Base-by-base conservation (phyloP, 352 stramenopile genomes). In the Globisporangium nagaii region DNA sequence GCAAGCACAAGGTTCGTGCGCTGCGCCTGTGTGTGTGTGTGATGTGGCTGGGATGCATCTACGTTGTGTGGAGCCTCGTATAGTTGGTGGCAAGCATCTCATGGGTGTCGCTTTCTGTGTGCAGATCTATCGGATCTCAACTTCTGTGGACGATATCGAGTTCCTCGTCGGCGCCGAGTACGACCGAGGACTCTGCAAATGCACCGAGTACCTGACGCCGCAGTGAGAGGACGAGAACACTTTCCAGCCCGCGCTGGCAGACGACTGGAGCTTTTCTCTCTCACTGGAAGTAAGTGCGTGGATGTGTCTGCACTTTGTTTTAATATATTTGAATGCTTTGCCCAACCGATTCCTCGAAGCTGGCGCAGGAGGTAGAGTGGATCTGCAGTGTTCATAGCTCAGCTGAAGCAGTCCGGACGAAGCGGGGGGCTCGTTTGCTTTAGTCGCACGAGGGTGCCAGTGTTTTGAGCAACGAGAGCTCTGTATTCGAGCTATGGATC, bases 131-230 rank as follows among this genome's bases (percentile, higher is more conserved):
- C 65, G 66, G 20, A 91, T 92, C 57, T 78, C 79, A n/a, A 83
- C 81, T n/a, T 72, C 75, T 1, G 83, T 84, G 6, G 66, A 77
- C 11, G 74, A 89, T 56, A 81, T 93, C 31, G 79, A 92, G 60
- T 95, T 95, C 56, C 78, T 92, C 17, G 84, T 95, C 19, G 82
- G 83, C n/a, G 82, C 80, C 28, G 80, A 95, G 60, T 92, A 93
- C 56, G 80, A 90, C 61, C 82, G 84, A 12, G 76, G 75, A 11
- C 66, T 95, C 13, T 95, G 84, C 66, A 91, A 84, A 58, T 95
- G 84, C 65, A 81, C 71, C 7, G 67, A 89, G 43, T 95, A 91
- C 56, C 51, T 86, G 56, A 80, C 71, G 34, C 74, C 79, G 42
- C 65, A 64, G 41, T 88, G 41, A 65, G 6, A 20, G 19, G 34